These are phyloP conservation scores for Teratosphaeria epicoccoides DNA, from an alignment of 2,329 filamentous ascomycete genomes.

Conservation along the genomic window DNA sequence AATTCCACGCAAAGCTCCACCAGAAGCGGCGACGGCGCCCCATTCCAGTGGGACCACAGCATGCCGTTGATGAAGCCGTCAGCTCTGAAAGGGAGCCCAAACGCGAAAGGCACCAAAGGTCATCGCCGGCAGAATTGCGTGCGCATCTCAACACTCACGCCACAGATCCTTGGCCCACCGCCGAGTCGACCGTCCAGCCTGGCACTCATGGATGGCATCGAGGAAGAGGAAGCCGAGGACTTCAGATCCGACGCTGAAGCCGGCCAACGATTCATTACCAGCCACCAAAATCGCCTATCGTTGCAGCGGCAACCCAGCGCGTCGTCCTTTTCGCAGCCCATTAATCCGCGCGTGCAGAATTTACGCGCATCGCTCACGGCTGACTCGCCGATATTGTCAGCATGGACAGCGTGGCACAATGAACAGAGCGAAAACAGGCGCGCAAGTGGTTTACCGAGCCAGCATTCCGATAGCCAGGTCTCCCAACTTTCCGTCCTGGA, in stretches of 20 bases:
- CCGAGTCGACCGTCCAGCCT: slow-evolving; percentile 27
- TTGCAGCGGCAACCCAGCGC: slow-evolving; percentile 15
- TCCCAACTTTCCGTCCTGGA: slow-evolving; percentile 26
- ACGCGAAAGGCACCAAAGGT: slow-evolving; percentile 29
- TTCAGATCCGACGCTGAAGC: background rate
- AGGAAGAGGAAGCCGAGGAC: slow-evolving; percentile 27
- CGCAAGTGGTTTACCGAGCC: slow-evolving; percentile 4
- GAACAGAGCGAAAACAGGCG: slow-evolving; percentile 1
- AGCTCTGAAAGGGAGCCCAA: slow-evolving; percentile 35
- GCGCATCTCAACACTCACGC: slow-evolving; percentile 33
- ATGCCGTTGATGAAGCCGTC: slow-evolving; percentile 31
- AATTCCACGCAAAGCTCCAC: slow-evolving; percentile 29
- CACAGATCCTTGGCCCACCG: slow-evolving; percentile 31
- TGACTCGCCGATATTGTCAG: slow-evolving; percentile 30
- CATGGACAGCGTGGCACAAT: slow-evolving; percentile 22
- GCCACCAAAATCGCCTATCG: slow-evolving; percentile 2
- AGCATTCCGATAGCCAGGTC: slow-evolving; percentile 9
- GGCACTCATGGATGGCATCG: slow-evolving; percentile 27
- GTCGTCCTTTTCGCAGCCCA: slow-evolving; percentile 23
- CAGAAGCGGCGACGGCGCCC: slow-evolving; percentile 37
- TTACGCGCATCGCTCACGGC: slow-evolving; percentile 31
- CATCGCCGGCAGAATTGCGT: slow-evolving; percentile 37
- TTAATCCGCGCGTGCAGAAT: slow-evolving; percentile 24
- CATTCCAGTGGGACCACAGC: slow-evolving; percentile 35
- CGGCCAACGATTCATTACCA: background rate